Evolutionary conservation across 73 alveolate genomes (phyloP).

Genomic region (Paramecium sonneborni): DNA sequence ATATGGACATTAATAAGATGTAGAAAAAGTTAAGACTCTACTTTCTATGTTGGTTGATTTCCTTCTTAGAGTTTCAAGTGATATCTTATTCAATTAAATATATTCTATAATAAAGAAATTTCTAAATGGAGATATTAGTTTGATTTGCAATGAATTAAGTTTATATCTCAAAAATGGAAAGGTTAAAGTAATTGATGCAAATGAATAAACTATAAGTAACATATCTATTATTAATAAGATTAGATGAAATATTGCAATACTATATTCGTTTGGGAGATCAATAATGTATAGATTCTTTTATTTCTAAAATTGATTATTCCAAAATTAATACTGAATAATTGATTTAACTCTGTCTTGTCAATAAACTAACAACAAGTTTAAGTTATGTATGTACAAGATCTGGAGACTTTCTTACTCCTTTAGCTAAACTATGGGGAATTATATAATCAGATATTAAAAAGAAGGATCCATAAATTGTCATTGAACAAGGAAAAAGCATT

Average conservation of each 20-base stretch:
- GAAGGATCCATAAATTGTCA: not conserved
- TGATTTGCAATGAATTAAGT: constrained; percentile 36
- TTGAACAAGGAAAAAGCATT: constrained; percentile 8
- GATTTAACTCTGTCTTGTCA: not conserved
- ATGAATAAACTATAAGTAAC: not conserved
- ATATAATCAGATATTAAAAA: constrained; percentile 11
- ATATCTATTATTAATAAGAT: not conserved
- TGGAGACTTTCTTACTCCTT: constrained; percentile 67
- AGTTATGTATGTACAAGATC: constrained; percentile 64
- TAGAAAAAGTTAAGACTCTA: not conserved
- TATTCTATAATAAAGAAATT: not conserved
- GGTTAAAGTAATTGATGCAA: not conserved
- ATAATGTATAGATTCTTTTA: not conserved
- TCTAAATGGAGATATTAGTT: not conserved
- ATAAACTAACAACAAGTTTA: constrained; percentile 12
- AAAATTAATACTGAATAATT: constrained; percentile 4
- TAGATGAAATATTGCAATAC: constrained; percentile 5
- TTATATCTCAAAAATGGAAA: not conserved
- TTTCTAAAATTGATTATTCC: not conserved
- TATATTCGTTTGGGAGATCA: not conserved
- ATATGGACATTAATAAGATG: not conserved
- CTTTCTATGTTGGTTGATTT: constrained; percentile 33
- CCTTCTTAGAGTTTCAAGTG: not conserved
- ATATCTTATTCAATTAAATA: not conserved
- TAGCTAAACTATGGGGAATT: constrained; percentile 58